phyloP scores from a whole-genome alignment of 768 basidiomycete species.

The Trametes sanguinea region DNA sequence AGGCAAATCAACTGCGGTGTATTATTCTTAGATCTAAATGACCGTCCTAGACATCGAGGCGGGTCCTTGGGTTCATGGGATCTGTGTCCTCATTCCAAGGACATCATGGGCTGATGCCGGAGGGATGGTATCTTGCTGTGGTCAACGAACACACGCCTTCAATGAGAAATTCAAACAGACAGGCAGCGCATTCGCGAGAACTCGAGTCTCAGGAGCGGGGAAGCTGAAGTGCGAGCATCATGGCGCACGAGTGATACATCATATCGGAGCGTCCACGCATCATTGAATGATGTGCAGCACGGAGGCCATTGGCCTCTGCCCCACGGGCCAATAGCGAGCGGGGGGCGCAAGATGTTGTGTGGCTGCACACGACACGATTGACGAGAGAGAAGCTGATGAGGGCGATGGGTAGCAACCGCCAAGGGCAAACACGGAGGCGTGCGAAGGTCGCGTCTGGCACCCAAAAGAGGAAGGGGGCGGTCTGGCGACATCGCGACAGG shows the following conservation, averaged over 20 bases:
- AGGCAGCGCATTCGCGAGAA: not conserved
- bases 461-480: not conserved
- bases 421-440: slow-evolving; percentile 2
- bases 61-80: no score
- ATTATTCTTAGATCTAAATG: no score
- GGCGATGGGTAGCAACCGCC: slow-evolving; percentile 21
- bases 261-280: slow-evolving; percentile 7
- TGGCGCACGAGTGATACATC: slow-evolving; percentile 10
- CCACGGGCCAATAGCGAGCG: slow-evolving; percentile 1
- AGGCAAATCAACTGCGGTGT: no score
- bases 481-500: slow-evolving; percentile 7
- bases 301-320: slow-evolving; percentile 2
- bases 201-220: not conserved
- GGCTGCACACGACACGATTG: slow-evolving; percentile 19
- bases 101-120: not conserved
- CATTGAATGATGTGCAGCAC: slow-evolving; percentile 9
- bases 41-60: no score
- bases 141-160: not conserved
- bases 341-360: not conserved
- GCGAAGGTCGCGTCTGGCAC: slow-evolving; percentile 8
- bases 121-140: not conserved
- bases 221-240: slow-evolving; percentile 1
- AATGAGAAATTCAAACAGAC: not conserved
- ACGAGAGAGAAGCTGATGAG: slow-evolving; percentile 25
- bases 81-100: not conserved